These are phyloP conservation scores for Penicillium salamii DNA, from an alignment of 495 filamentous ascomycete species.

Conservation along the genomic window DNA sequence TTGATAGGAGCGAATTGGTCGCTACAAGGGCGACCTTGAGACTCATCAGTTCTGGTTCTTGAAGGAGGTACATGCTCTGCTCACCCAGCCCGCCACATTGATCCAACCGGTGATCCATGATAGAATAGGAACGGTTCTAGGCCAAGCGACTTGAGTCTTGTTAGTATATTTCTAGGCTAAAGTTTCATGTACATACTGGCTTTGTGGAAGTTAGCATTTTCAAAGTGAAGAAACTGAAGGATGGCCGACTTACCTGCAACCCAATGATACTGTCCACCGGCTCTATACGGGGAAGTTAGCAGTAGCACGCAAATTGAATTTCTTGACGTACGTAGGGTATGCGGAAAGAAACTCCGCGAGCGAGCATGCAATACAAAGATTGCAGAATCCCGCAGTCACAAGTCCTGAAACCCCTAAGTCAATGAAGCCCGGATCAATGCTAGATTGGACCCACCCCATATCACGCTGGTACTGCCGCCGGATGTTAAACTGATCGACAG, in stretches of 20 bases:
- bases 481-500: slow-evolving; percentile 44
- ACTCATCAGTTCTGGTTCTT: background rate
- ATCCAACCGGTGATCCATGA: slow-evolving; percentile 74
- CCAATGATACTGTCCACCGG: slow-evolving; percentile 70
- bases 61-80: slow-evolving; percentile 1
- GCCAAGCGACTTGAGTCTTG: slow-evolving; percentile 43
- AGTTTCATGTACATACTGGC: slow-evolving; percentile 25
- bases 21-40: slow-evolving; percentile 55
- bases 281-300: slow-evolving; percentile 23
- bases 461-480: slow-evolving; percentile 42
- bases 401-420: slow-evolving; percentile 40
- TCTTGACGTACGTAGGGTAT: slow-evolving; percentile 56
- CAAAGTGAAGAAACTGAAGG: background rate
- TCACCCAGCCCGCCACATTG: slow-evolving; percentile 67
- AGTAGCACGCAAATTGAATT: background rate
- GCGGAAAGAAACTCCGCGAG: slow-evolving; percentile 69
- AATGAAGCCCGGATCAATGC: background rate
- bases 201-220: slow-evolving; percentile 6
- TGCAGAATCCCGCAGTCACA: slow-evolving; percentile 66
- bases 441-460: slow-evolving; percentile 36
- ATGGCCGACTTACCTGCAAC: slow-evolving; percentile 49
- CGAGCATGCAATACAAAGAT: slow-evolving; percentile 63
- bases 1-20: slow-evolving; percentile 46
- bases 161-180: background rate
- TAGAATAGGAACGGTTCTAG: slow-evolving; percentile 55